Evolutionary conservation across 2,329 filamentous ascomycete genomes (phyloP), one percentile per base, ranked within the genome.

Genomic region (Sclerotinia subarctica): DNA sequence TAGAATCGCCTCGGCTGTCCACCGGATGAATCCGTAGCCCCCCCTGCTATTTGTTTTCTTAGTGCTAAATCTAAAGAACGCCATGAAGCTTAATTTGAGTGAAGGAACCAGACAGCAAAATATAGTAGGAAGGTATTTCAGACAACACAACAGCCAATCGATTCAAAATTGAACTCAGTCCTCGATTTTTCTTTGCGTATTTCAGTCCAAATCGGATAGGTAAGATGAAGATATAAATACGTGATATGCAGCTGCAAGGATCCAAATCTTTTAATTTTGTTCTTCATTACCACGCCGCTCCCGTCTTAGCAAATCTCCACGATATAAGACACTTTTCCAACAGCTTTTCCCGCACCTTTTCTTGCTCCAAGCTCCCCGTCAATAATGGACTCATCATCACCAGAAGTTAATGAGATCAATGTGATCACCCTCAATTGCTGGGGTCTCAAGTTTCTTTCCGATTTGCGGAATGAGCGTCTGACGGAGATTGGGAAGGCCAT

Each of bases 361-460:
- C 1, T 8, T 19, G 10, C 8, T 35, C 3, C 21, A 21, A 35
- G 6, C 46, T 17, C 17, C 17, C 5, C 29, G 2, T 7, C n/a
- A 47, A 49, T 5, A 5, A 67, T 67, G 65, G 47, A 54, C 2
- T 54, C 57, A 0, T n/a, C 17, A 32, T 17, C 47, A 38, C 21
- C 19, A 21, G 35, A 67, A 53, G 47, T 63, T 4, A 52, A 38
- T 38, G 84, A 89, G 68, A 86, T 98, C 77, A 90, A 91, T 76
- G 84, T 98, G 73, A 82, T 97, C 72, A 95, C 92, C 5, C 87
- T 97, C 78, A 99, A 99, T 80, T 97, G 93, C 86, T 98, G 95
- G 94, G 95, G 95, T 64, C 88, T 98, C 70, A 94, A 96, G 76
- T 93, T 88, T 81, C 84, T 98, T 76, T 89, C 94, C 64, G 89